Evolutionary conservation across 2,329 filamentous ascomycete species (phyloP).

Genomic region (Alternaria incomplexa): DNA sequence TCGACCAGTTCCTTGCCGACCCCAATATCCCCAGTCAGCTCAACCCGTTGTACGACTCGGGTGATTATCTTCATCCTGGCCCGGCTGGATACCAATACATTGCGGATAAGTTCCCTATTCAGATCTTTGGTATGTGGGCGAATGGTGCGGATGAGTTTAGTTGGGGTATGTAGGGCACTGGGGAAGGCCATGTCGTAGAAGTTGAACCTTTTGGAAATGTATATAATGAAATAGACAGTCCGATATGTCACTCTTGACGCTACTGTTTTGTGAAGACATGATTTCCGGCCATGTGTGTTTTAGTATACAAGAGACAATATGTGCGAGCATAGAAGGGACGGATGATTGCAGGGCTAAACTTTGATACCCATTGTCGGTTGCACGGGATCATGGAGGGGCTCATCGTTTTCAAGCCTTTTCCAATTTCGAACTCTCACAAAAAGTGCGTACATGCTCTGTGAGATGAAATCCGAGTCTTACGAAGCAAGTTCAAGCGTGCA

Average conservation of each 20-base stretch:
- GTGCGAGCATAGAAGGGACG: not conserved
- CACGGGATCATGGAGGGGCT: fast-evolving
- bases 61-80: slow-evolving; percentile 71
- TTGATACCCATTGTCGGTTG: not conserved
- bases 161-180: not conserved
- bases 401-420: not conserved
- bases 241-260: not conserved
- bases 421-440: not conserved
- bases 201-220: not conserved
- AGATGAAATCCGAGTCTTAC: not conserved
- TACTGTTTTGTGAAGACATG: not conserved
- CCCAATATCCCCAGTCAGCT: slow-evolving; percentile 56
- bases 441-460: not conserved
- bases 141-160: slow-evolving; percentile 20
- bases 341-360: not conserved
- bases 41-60: slow-evolving; percentile 61
- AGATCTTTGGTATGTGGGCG: slow-evolving; percentile 54
- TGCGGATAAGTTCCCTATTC: slow-evolving; percentile 64
- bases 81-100: slow-evolving; percentile 65
- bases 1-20: slow-evolving; percentile 64
- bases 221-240: not conserved
- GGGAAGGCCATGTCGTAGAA: not conserved
- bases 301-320: not conserved
- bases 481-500: no score
- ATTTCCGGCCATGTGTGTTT: not conserved